Evolutionary conservation across 108 stramenopile genomes (phyloP), one percentile per base, ranked within the genome.

Genomic region (Cyclotella sp.): DNA sequence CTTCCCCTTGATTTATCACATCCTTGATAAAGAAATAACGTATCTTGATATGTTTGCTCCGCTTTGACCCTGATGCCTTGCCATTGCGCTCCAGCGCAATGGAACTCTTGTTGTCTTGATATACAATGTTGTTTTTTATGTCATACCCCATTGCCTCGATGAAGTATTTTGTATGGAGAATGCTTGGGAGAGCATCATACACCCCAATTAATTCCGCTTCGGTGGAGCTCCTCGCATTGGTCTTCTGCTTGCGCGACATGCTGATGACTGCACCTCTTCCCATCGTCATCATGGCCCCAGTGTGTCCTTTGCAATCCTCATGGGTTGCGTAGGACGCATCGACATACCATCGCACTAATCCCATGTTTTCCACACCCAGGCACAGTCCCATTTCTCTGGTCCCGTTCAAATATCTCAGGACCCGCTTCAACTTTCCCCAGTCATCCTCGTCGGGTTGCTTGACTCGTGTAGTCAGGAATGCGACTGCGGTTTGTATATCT

Each of bases 91-190:
- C 77, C 9, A 87, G 62, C 14, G 73, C 57, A 43, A 88, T 85
- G 22, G 84, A 59, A 39, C 87, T 88, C 42, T 60, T 53, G 74
- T 87, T 87, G 64, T 85, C 87, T 47, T 80, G 84, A 45, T 67
- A 83, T 1, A 58, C 13, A 22, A 58, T 3, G 13, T 22, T 27
- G 14, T 22, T 22, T 27, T 58, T 22, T 15, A 58, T 58, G 13
- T 24, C 27, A 28, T 58, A 58, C 1, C 57, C 57, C 22, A 22
- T 18, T 18, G 13, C 14, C 22, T 27, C 14, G 14, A 58, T 24
- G 57, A 58, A 58, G 26, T 58, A 58, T 27, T 27, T 18, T 15
- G 27, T 27, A 3, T 22, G 22, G 2, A 58, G 57, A 27, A 58
- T 58, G 22, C 22, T 15, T 14, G 21, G 21, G 14, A 58, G 27